Evolutionary conservation across 2,329 filamentous ascomycete species (phyloP), one percentile per base, ranked within the genome.

Genomic region (Incumbomyces delicatus): DNA sequence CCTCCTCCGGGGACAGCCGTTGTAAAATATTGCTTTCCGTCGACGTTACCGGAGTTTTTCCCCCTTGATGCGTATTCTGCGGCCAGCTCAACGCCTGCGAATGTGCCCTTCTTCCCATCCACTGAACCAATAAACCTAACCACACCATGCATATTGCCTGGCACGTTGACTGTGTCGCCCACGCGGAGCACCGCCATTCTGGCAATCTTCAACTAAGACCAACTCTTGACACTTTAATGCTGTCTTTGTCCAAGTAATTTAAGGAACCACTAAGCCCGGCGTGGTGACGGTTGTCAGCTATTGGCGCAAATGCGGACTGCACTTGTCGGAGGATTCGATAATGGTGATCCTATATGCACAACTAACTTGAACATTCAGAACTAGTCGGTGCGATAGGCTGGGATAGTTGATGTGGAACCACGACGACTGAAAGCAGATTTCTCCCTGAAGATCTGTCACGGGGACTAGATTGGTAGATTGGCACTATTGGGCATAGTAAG

Each of bases 41-140:
- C 90, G 46, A 96, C 92, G 64, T 95, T 89, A 53, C 92, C 92
- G 59, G 78, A 94, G 62, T 98, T 98, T 73, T 98, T 98, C 30
- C 92, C 92, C 61, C 84, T 79, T 43, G 75, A 66, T 30, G 88
- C 85, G 69, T 83, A 94, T 56, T 94, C 85, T 44, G 78, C 72
- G 58, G 83, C 80, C 53, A 98, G 74, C 66, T 98, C 92, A 31
- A 98, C 86, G 38, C 92, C 92, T 29, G 87, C 88, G 71, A 98
- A 98, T 16, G 78, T 77, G 42, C 92, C 92, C 57, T 85, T 87
- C 71, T 95, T 95, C 53, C 89, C 89, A 57, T 81, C 78, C 34
- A 98, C 90, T 33, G 74, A 73, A 37, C 92, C 92, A 51, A 96
- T 73, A 62, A 95, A 98, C 62, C 85, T 90, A 55, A 96, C 82